Evolutionary conservation across 1,284 basidiomycete genomes (phyloP).

Genomic region (Leccinum pallidistipes): DNA sequence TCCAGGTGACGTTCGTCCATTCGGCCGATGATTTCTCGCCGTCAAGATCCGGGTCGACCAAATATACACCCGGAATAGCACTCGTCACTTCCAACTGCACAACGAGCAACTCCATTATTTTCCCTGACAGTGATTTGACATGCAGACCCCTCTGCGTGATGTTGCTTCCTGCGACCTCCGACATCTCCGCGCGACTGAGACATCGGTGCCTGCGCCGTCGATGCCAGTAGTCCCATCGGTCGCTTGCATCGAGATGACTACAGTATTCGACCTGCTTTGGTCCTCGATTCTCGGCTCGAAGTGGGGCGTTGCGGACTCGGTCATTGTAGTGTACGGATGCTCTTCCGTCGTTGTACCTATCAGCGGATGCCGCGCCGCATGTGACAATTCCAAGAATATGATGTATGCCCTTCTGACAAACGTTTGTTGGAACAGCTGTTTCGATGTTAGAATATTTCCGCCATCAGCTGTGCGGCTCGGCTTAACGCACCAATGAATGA

Average conservation of each 20-base stretch:
- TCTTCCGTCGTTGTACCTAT: constrained; percentile 2
- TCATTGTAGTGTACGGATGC: background rate
- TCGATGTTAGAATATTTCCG: background rate
- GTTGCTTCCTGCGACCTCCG: constrained; percentile 8
- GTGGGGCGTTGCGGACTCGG: background rate
- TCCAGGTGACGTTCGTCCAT: constrained; percentile 9
- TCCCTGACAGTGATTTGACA: constrained; percentile 13
- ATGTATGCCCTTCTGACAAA: constrained; percentile 7
- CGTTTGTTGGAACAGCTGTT: background rate
- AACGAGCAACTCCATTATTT: background rate
- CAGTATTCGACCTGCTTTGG: background rate
- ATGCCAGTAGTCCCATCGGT: background rate
- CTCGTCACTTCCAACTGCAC: background rate
- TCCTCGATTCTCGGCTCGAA: background rate
- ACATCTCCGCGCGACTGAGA: constrained; percentile 11
- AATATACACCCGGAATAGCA: background rate
- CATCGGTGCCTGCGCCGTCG: constrained; percentile 8
- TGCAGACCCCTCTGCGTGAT: background rate
- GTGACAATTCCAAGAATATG: constrained; percentile 1
- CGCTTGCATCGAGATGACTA: background rate
- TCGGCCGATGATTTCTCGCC: background rate
- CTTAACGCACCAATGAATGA: background rate
- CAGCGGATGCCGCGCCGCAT: constrained; percentile 5
- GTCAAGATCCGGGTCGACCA: background rate
- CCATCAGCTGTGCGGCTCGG: background rate